Evolutionary conservation across 306 rosid genomes (phyloP).

Genomic region (Carpinus viminea): DNA sequence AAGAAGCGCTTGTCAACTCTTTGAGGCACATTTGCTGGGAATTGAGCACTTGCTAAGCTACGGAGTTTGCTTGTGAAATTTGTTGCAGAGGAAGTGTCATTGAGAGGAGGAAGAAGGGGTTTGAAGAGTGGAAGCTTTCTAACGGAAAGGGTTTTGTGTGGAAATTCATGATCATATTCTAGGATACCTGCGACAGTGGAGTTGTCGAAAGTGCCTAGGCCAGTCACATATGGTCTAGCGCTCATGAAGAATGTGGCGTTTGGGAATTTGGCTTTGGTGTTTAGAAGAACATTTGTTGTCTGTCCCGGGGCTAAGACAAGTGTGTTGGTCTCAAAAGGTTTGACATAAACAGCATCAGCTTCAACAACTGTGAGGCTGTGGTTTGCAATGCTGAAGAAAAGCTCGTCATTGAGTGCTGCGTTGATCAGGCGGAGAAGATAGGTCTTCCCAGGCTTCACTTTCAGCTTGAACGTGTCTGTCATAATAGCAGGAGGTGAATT

Average conservation of each 20-base stretch:
- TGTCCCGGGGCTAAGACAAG: slow-evolving; percentile 6
- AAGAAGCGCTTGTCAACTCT: background rate
- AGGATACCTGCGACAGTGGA: slow-evolving; percentile 3
- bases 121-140: slow-evolving; percentile 1
- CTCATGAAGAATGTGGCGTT: slow-evolving; percentile 15
- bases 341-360: slow-evolving; percentile 11
- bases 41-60: slow-evolving; percentile 14
- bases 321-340: slow-evolving; percentile 11
- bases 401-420: slow-evolving; percentile 4
- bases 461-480: slow-evolving; percentile 14
- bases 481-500: background rate
- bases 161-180: background rate
- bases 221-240: slow-evolving; percentile 12
- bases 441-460: slow-evolving; percentile 11
- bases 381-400: slow-evolving; percentile 19
- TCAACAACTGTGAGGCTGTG: slow-evolving; percentile 10
- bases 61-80: background rate
- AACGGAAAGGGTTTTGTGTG: background rate
- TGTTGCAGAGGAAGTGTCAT: slow-evolving; percentile 1
- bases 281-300: slow-evolving; percentile 13
- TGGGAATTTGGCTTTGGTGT: slow-evolving; percentile 9
- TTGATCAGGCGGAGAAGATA: slow-evolving; percentile 3
- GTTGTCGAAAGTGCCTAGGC: slow-evolving; percentile 1
- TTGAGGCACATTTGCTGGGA: slow-evolving; percentile 10
- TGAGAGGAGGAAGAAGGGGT: slow-evolving; percentile 8